Conservation (phyloP, 805 yeast species). For the Priceomyces castillae region DNA sequence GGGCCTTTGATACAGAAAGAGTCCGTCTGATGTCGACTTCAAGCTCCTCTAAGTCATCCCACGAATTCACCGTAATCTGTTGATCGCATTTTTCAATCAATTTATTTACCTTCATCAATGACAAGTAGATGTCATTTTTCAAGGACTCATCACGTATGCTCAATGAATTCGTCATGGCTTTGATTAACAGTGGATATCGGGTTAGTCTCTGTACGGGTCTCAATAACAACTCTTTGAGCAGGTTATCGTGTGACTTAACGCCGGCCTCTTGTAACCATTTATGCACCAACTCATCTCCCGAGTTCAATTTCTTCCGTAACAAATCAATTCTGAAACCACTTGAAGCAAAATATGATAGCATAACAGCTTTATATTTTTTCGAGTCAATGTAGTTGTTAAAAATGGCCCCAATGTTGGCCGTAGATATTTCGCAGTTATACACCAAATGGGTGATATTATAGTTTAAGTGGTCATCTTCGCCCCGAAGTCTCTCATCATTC, state of each 20-base stretch:
- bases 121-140: slow-evolving; percentile 14
- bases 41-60: slow-evolving; percentile 14
- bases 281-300: slow-evolving; percentile 19
- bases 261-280: slow-evolving; percentile 32
- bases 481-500: neutral
- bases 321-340: slow-evolving; percentile 8
- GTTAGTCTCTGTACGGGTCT: slow-evolving; percentile 46
- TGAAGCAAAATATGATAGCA: slow-evolving; percentile 7
- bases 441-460: slow-evolving; percentile 7
- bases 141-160: slow-evolving; percentile 6
- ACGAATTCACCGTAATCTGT: slow-evolving; percentile 10
- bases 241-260: slow-evolving; percentile 33
- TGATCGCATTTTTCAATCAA: slow-evolving; percentile 14
- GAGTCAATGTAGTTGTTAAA: slow-evolving; percentile 8
- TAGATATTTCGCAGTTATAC: slow-evolving; percentile 6
- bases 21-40: slow-evolving; percentile 7
- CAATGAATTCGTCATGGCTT: slow-evolving; percentile 14
- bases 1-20: neutral
- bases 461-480: neutral
- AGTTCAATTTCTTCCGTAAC: slow-evolving; percentile 18
- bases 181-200: slow-evolving; percentile 28
- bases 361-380: slow-evolving; percentile 1
- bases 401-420: slow-evolving; percentile 11
- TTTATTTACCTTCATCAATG: slow-evolving; percentile 19
- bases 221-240: slow-evolving; percentile 37